These are phyloP conservation scores for Phaseolus coccineus DNA, from an alignment of 331 rosid genomes.

Conservation along the genomic window DNA sequence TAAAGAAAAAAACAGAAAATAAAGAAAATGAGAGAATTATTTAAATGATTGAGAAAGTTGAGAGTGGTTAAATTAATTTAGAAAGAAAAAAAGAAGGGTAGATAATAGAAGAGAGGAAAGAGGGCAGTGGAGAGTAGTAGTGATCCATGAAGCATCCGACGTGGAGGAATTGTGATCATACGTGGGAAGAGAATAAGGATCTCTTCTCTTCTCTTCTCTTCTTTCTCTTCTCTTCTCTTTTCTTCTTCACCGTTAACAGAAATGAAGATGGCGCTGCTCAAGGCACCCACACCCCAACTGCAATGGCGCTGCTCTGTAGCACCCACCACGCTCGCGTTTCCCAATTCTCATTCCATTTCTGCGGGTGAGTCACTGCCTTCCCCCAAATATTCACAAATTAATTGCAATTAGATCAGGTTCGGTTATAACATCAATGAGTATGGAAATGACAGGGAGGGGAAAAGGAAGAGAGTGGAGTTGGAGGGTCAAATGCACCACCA, in stretches of 20 bases:
- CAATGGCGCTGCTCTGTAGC: slow-evolving; percentile 34
- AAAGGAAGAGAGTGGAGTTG: neutral
- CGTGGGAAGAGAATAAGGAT: neutral
- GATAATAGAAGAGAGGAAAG: neutral
- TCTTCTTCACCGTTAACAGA: neutral
- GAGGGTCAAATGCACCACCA: slow-evolving; percentile 38
- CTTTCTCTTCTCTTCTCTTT: neutral
- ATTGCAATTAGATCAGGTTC: neutral
- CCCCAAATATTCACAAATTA: neutral
- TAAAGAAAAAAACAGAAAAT: too few species aligned
- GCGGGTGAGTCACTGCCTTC: neutral
- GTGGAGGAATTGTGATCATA: slow-evolving; percentile 40
- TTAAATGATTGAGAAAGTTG: too few species aligned
- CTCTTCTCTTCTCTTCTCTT: neutral
- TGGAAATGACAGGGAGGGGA: neutral
- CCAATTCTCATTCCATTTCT: neutral
- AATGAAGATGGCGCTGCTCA: slow-evolving; percentile 45
- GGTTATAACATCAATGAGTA: neutral
- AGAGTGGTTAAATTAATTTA: too few species aligned
- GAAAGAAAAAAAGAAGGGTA: neutral
- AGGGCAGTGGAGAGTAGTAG: neutral
- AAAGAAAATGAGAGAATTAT: too few species aligned
- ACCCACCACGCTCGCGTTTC: neutral
- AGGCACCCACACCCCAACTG: slow-evolving; percentile 11
- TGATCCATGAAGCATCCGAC: neutral